Evolutionary conservation across 148 eudicot genomes (phyloP).

Genomic region (Tetragonia tetragonoides): DNA sequence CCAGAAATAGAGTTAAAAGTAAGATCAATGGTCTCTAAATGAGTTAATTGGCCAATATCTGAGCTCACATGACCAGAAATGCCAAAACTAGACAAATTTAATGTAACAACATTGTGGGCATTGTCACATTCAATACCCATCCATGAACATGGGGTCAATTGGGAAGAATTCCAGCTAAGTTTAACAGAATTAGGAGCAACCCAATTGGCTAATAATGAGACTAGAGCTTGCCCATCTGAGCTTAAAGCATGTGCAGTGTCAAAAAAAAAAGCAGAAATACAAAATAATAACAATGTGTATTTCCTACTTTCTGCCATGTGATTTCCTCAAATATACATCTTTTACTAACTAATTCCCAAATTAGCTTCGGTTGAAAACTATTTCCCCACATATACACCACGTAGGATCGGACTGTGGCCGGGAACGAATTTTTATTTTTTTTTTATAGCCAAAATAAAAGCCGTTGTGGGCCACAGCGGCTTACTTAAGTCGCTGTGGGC

Average conservation of each 20-base stretch:
- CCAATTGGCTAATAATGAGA: slow-evolving; percentile 57
- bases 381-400: too few species aligned
- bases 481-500: too few species aligned
- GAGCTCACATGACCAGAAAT: slow-evolving; percentile 61
- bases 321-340: too few species aligned
- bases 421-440: too few species aligned
- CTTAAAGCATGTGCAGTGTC: slow-evolving; percentile 32
- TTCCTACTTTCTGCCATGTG: slow-evolving; percentile 17
- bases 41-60: slow-evolving; percentile 43
- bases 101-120: slow-evolving; percentile 34
- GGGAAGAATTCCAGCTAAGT: slow-evolving; percentile 51
- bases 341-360: too few species aligned
- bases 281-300: slow-evolving; percentile 8
- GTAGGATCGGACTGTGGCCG: too few species aligned
- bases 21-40: slow-evolving; percentile 45
- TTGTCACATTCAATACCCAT: slow-evolving; percentile 53
- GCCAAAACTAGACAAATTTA: slow-evolving; percentile 45
- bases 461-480: too few species aligned
- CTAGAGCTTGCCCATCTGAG: slow-evolving; percentile 52
- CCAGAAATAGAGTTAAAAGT: slow-evolving; percentile 45
- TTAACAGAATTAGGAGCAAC: slow-evolving; percentile 44
- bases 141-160: slow-evolving; percentile 72
- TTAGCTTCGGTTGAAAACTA: too few species aligned
- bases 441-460: too few species aligned
- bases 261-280: slow-evolving; percentile 10